phyloP scores from a whole-genome alignment of 179 eudicot species.

The Silene coronaria region DNA sequence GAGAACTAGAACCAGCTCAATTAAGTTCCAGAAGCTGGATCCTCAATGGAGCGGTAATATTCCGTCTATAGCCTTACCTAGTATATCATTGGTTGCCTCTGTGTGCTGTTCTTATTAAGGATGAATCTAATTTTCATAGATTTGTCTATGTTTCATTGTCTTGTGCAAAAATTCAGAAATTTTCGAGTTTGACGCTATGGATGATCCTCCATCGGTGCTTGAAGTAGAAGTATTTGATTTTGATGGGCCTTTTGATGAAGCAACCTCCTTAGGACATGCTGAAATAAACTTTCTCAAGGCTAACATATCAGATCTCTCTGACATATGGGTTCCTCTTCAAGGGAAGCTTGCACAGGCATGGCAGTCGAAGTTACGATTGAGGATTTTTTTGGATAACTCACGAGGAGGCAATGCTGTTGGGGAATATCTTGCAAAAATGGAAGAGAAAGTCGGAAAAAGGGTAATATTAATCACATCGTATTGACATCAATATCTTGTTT shows the following conservation, averaged over 20 bases:
- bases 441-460: conserved; percentile 94
- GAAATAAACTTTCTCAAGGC: conserved; percentile 78
- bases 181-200: conserved; percentile 96
- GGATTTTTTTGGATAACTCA: conserved; percentile 78
- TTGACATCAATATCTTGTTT: not conserved
- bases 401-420: conserved; percentile 59
- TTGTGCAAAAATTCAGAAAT: conserved; percentile 57
- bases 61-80: conserved; percentile 13
- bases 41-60: conserved; percentile 87
- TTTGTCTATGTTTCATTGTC: conserved; percentile 5
- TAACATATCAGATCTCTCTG: conserved; percentile 72
- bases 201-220: conserved; percentile 86
- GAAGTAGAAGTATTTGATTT: conserved; percentile 92
- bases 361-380: conserved; percentile 83
- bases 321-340: conserved; percentile 81
- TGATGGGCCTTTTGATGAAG: conserved; percentile 92
- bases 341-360: conserved; percentile 88
- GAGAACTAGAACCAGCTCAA: conserved; percentile 82
- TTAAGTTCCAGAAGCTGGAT: conserved; percentile 84
- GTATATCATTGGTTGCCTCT: conserved; percentile 2
- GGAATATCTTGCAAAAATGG: conserved; percentile 84
- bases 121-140: not conserved
- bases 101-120: not conserved
- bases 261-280: conserved; percentile 77
- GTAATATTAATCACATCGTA: conserved; percentile 28